Conservation (phyloP, 768 basidiomycete genomes). For the Trametes punicea region DNA sequence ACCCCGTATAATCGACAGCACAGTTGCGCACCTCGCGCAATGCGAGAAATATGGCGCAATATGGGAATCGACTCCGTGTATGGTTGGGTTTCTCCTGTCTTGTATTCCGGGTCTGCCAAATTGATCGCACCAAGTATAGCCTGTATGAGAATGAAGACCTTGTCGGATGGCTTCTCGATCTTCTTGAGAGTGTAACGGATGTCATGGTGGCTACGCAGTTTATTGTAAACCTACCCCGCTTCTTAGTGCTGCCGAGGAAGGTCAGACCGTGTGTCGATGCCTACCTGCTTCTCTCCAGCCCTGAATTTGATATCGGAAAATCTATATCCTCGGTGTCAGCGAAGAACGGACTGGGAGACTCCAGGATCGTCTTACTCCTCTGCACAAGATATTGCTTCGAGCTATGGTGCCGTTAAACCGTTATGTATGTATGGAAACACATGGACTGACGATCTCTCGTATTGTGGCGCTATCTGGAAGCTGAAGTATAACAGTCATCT, state of each 20-base stretch:
- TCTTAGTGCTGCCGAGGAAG: neutral
- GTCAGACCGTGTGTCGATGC: neutral
- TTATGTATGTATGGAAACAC: neutral
- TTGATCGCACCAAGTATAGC: constrained; percentile 71
- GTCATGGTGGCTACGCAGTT: constrained; percentile 65
- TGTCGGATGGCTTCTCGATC: constrained; percentile 68
- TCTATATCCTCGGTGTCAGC: constrained; percentile 34
- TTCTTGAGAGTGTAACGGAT: constrained; percentile 77
- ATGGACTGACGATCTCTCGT: constrained; percentile 58
- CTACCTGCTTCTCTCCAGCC: constrained; percentile 70
- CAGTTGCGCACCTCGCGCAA: constrained; percentile 59
- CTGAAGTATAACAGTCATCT: constrained; percentile 69
- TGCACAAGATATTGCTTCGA: constrained; percentile 61
- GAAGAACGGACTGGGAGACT: neutral
- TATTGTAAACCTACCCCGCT: constrained; percentile 51
- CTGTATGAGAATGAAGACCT: constrained; percentile 81
- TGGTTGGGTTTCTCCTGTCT: constrained; percentile 66
- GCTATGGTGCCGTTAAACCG: constrained; percentile 33
- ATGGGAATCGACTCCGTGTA: constrained; percentile 65
- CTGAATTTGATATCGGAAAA: constrained; percentile 68
- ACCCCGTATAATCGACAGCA: neutral
- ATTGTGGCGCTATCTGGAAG: constrained; percentile 52
- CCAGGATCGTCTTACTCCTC: constrained; percentile 52
- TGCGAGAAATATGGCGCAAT: constrained; percentile 73
- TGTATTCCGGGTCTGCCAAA: constrained; percentile 66